Evolutionary conservation across 495 filamentous ascomycete genomes (phyloP), one percentile per base, ranked within the genome.

Genomic region (Thozetella sp.): DNA sequence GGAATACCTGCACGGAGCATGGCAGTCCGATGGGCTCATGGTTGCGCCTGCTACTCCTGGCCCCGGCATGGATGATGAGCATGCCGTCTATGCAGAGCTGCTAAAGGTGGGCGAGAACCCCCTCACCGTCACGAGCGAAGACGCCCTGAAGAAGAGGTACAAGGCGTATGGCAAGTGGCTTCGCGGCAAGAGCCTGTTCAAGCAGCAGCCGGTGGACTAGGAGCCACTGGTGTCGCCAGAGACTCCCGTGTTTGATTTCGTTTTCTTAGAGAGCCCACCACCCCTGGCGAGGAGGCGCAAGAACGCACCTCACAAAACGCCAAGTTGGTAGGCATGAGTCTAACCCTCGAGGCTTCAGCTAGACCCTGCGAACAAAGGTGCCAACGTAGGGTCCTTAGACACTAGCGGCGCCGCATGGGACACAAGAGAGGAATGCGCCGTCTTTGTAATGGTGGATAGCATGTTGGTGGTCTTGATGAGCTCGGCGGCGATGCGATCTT

Each of bases 101-200:
- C 71, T 97, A 24, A 78, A 77, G 34, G 84, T 97, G 2, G 83
- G 81, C 17, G 91, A 95, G 23, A 91, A 97, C 62, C 91, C 91
- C 10, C 76, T 99, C 26, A 92, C 90, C n/a, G 94, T 98, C 17
- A 86, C 83, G 15, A 85, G 90, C 43, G 92, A 93, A 67, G 95
- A 98, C 72, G 79, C 83, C 51, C 76, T 79, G 30, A 97, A 95
- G 81, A 97, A 97, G 81, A 78, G 96, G 62, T 99, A 99, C 71
- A 97, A 93, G 74, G 92, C 93, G 0, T 99, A 99, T 73, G 78
- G 88, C 66, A 93, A 97, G 74, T 98, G 94, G 94, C 75, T 97
- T 66, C 82, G 88, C 61, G 93, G 93, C 17, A 97, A 97, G 79
- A 93, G 90, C 67, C 78, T 97, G 60, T 97, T 97, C 67, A 97